phyloP scores from a whole-genome alignment of 1,284 basidiomycete genomes.

The Rhodotorula sp. region DNA sequence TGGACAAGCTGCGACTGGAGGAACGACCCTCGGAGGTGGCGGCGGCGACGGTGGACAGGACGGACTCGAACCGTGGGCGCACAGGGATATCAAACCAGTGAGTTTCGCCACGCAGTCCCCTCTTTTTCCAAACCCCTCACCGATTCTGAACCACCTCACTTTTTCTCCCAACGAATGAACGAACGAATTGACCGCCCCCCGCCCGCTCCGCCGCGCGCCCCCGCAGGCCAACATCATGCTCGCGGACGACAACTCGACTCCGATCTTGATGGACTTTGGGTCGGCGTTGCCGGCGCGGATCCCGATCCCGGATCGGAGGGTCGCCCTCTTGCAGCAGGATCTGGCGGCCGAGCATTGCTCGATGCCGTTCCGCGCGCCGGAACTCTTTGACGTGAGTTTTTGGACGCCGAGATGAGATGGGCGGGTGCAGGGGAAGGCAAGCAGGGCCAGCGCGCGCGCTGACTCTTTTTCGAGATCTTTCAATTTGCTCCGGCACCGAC shows the following conservation, averaged over 20 bases:
- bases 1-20: constrained; percentile 17
- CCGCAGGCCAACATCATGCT: constrained; percentile 86
- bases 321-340: constrained; percentile 87
- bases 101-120: not conserved
- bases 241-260: constrained; percentile 66
- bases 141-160: not conserved
- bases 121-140: not conserved
- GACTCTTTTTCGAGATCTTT: no score
- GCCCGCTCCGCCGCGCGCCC: no score
- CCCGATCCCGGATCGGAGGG: constrained; percentile 71
- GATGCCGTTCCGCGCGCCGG: constrained; percentile 93
- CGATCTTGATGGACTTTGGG: constrained; percentile 98
- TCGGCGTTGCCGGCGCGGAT: constrained; percentile 79
- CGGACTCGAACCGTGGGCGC: constrained; percentile 83
- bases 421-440: no score
- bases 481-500: not conserved
- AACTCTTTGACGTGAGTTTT: constrained; percentile 69
- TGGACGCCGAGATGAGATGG: no score
- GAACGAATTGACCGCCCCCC: no score
- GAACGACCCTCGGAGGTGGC: not conserved
- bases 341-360: constrained; percentile 92
- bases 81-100: constrained; percentile 93
- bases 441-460: no score
- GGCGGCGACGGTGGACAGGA: constrained; percentile 45
- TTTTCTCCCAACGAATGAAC: no score